Evolutionary conservation across 371 early-diverging fungal species (phyloP), one percentile per base, ranked within the genome.

Genomic region (Mortierella sp.): DNA sequence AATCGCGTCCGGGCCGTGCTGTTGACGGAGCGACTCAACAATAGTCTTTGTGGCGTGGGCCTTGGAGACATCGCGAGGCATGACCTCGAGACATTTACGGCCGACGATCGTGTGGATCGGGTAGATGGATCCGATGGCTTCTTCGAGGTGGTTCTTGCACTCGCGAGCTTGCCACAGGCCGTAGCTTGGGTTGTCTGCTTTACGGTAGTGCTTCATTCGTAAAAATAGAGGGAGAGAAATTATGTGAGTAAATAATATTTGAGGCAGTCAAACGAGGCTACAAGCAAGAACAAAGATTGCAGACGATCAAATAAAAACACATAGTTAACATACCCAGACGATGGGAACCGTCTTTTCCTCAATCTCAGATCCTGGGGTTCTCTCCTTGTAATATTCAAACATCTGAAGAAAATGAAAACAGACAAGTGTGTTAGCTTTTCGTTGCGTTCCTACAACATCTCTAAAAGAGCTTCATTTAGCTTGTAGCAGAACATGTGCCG

Each of bases 41-140:
- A 71, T 95, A 85, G 43, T 92, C 88, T 51, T 91, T 86, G 43
- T 91, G 88, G 71, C 92, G 2, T 88, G 88, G 4, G 93, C 93
- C 88, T 96, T 96, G 82, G 90, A 92, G 48, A 93, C 89, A 76
- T 92, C 93, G 37, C 93, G 90, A 9, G 95, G 95, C 89, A 89
- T 92, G 70, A 88, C 98, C 86, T 98, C 98, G 31, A 98, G 93
- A 55, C 95, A 97, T 87, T 98, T 98, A 75, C 96, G 97, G 43
- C 98, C 98, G 21, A 95, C 91, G 55, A 98, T 88, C 21, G 96
- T 93, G 84, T 98, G 98, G 13, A 98, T 95, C 11, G 97, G 95
- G 69, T 95, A 93, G 87, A 95, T 96, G 55, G 95, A 94, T 54
- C 95, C 93, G 4, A 97, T 91, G 2, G 96, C 90, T 72, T 96